These are phyloP conservation scores for Zygosaccharomyces bailii DNA, from an alignment of 805 yeast species.

Conservation along the genomic window DNA sequence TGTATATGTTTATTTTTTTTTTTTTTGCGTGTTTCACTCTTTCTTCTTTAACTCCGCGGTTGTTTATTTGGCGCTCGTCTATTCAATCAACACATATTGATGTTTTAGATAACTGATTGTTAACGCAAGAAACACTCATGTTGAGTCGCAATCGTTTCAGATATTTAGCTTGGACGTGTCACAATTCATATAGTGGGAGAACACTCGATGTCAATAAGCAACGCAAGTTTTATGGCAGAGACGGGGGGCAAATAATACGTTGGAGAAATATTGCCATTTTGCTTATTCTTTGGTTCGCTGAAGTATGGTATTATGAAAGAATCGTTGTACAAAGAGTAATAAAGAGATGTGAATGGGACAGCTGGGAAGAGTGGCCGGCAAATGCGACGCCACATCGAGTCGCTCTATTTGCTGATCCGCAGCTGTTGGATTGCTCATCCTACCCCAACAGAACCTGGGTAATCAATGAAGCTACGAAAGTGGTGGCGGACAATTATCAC, in stretches of 20 bases:
- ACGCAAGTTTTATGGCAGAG: not conserved
- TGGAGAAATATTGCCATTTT: slow-evolving; percentile 30
- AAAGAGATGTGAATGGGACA: slow-evolving; percentile 54
- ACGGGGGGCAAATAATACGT: slow-evolving; percentile 12
- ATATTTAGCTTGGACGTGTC: slow-evolving; percentile 5
- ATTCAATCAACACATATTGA: too few relatives aligned
- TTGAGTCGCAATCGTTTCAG: slow-evolving; percentile 14
- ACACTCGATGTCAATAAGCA: slow-evolving; percentile 1
- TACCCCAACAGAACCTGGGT: slow-evolving; percentile 66
- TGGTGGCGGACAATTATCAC: slow-evolving; percentile 73
- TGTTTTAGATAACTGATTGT: too few relatives aligned
- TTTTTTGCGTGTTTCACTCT: too few relatives aligned
- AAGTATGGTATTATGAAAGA: slow-evolving; percentile 54
- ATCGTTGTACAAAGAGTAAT: slow-evolving; percentile 45
- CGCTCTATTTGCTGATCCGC: slow-evolving; percentile 87
- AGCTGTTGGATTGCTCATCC: slow-evolving; percentile 81
- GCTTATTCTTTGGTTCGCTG: slow-evolving; percentile 41
- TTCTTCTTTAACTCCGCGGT: too few relatives aligned
- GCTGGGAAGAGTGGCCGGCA: slow-evolving; percentile 60
- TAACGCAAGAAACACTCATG: too few relatives aligned
- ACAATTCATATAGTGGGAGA: slow-evolving; percentile 8
- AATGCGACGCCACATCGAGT: slow-evolving; percentile 45
- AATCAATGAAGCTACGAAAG: slow-evolving; percentile 52
- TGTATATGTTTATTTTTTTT: too few relatives aligned
- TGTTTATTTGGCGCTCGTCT: too few relatives aligned